A percentile compares a stretch with the other conserved stretches of the same genome.
Evolutionary conservation across 306 rosid species (phyloP).

Genomic region (Canavalia ensiformis): DNA sequence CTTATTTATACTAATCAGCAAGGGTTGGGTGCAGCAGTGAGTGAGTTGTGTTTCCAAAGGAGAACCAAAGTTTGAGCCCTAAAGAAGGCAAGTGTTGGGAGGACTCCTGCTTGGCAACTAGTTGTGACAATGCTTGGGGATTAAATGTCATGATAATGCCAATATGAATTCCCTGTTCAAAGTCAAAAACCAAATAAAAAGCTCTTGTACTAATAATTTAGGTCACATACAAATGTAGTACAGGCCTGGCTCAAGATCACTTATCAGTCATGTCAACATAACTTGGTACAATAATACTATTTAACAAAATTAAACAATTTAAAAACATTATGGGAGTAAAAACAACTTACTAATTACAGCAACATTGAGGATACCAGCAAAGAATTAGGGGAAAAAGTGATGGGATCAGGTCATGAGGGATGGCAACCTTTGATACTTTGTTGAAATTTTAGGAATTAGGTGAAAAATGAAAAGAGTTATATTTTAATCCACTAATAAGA

Average conservation of each 20-base stretch:
- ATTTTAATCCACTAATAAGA: not conserved
- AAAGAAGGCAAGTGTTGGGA: not conserved
- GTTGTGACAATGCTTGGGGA: not conserved
- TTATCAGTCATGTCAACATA: not conserved
- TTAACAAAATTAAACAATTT: not conserved
- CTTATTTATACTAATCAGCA: not conserved
- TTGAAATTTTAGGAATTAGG: not conserved
- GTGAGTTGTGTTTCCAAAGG: not conserved
- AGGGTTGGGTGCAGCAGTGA: not conserved
- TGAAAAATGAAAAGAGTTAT: constrained; percentile 1
- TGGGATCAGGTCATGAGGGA: not conserved
- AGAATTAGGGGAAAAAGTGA: constrained; percentile 16
- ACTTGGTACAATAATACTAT: not conserved
- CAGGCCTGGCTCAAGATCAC: not conserved
- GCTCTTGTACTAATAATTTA: not conserved
- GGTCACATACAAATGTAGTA: not conserved
- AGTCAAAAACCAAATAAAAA: constrained; percentile 3
- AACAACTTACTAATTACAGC: not conserved
- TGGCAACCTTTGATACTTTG: not conserved
- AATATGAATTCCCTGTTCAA: not conserved
- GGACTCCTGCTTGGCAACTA: not conserved
- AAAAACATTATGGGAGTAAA: constrained; percentile 1
- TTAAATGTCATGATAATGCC: not conserved
- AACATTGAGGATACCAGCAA: not conserved
- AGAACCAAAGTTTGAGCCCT: not conserved